A percentile compares a stretch with the other conserved stretches of the same genome.
Evolutionary conservation across 1,284 basidiomycete species (phyloP).

Genomic region (Cutaneotrichosporon mucoides): DNA sequence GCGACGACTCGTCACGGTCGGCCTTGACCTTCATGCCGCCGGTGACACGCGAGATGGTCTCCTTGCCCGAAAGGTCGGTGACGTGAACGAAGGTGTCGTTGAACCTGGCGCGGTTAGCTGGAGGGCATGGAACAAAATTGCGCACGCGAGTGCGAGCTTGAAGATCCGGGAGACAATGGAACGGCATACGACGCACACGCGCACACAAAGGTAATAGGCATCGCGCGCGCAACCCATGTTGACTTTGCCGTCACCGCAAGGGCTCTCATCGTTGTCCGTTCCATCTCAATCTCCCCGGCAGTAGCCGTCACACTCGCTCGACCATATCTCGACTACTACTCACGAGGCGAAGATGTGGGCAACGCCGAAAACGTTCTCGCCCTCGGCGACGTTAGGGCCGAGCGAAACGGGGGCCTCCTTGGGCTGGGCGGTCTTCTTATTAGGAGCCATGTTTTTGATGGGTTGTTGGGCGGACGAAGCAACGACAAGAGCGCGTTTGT

Average conservation of each 20-base stretch:
- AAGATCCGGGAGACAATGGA: too few relatives aligned
- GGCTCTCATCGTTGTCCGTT: too few relatives aligned
- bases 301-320: too few relatives aligned
- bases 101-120: constrained; percentile 55
- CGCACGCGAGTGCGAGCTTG: too few relatives aligned
- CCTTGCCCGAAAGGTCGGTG: constrained; percentile 97
- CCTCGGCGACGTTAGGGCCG: constrained; percentile 90
- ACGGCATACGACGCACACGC: too few relatives aligned
- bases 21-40: constrained; percentile 99
- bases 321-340: constrained; percentile 18
- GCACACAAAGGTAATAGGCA: too few relatives aligned
- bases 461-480: too few relatives aligned
- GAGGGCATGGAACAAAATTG: too few relatives aligned
- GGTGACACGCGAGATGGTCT: constrained; percentile 97
- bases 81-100: constrained; percentile 99
- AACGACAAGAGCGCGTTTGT: too few relatives aligned
- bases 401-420: constrained; percentile 78
- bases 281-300: too few relatives aligned
- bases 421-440: constrained; percentile 51
- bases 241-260: too few relatives aligned
- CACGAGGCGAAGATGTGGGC: constrained; percentile 91
- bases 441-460: constrained; percentile 39
- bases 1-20: constrained; percentile 97
- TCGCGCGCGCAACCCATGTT: too few relatives aligned
- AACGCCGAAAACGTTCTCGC: constrained; percentile 92